Percentiles rank a stretch among this genome's conserved stretches.
These are phyloP conservation scores for Linum trigynum DNA, from an alignment of 345 rosid genomes.

Conservation along the genomic window DNA sequence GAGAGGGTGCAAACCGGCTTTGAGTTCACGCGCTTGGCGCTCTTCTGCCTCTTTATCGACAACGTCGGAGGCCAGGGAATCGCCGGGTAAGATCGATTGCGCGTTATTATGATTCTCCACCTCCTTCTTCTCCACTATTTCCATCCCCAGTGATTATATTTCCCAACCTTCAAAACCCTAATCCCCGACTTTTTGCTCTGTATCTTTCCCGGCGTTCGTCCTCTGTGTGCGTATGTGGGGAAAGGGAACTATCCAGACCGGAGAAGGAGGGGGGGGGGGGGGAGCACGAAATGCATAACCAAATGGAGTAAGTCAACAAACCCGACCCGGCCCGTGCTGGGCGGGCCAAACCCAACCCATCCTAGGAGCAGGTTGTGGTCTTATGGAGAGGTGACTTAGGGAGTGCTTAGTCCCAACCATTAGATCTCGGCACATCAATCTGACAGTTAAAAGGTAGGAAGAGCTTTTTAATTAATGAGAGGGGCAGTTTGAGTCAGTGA, in stretches of 20 bases:
- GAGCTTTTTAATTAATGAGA: no score
- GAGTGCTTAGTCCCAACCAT: no score
- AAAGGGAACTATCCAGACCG: neutral
- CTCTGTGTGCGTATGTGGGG: neutral
- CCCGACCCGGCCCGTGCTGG: no score
- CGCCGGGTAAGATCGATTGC: constrained; percentile 10
- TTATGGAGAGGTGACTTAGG: no score
- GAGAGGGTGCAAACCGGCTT: constrained; percentile 81
- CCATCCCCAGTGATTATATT: constrained; percentile 31
- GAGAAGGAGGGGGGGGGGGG: no score
- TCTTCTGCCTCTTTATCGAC: constrained; percentile 37
- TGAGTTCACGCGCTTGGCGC: constrained; percentile 67
- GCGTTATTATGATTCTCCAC: constrained; percentile 33
- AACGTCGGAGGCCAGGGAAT: constrained; percentile 19
- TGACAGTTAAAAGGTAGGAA: no score
- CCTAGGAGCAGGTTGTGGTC: no score
- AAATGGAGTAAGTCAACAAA: no score
- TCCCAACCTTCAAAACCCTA: neutral
- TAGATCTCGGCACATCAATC: no score
- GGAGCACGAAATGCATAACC: no score
- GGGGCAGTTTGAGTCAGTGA: no score
- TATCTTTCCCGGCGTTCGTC: neutral
- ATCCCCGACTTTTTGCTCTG: neutral
- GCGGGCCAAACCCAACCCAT: no score
- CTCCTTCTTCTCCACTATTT: constrained; percentile 55